Percentiles rank a stretch among this genome's conserved stretches.
Conservation (phyloP, 257 asterid genomes). For the Gentiana macrophylla region DNA sequence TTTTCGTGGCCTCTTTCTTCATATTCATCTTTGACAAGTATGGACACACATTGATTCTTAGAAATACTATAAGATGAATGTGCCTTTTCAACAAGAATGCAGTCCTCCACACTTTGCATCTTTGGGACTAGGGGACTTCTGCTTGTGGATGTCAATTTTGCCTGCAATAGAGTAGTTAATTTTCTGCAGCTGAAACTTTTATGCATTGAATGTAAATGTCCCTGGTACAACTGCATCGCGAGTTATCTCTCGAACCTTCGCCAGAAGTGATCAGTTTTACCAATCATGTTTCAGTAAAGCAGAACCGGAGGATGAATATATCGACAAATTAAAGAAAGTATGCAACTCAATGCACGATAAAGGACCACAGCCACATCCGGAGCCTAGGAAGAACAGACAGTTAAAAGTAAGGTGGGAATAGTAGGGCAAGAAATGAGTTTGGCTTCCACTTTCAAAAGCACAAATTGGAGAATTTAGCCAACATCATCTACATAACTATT, state of each 20-base stretch:
- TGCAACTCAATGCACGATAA: not conserved
- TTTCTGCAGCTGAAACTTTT: conserved; percentile 24
- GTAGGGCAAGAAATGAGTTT: not conserved
- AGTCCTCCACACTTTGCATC: conserved; percentile 37
- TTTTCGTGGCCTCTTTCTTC: conserved; percentile 36
- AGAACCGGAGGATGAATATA: not conserved
- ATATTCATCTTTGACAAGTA: conserved; percentile 31
- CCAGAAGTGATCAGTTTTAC: not conserved
- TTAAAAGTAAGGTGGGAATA: not conserved
- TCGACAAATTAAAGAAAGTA: not conserved
- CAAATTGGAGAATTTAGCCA: conserved; percentile 2
- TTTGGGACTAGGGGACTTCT: conserved; percentile 38
- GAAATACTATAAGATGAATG: conserved; percentile 22
- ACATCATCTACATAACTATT: conserved; percentile 2
- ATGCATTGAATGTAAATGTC: conserved; percentile 31
- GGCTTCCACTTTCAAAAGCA: not conserved
- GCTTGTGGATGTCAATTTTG: conserved; percentile 52
- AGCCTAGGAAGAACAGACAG: not conserved
- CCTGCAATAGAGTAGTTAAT: conserved; percentile 43
- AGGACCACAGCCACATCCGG: not conserved
- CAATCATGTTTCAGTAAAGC: not conserved
- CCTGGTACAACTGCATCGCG: conserved; percentile 27
- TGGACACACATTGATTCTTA: conserved; percentile 18
- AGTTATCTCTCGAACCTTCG: not conserved
- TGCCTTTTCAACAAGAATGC: conserved; percentile 28